Conservation (phyloP, 2,329 filamentous ascomycete genomes). For the Cladophialophora carrionii region DNA sequence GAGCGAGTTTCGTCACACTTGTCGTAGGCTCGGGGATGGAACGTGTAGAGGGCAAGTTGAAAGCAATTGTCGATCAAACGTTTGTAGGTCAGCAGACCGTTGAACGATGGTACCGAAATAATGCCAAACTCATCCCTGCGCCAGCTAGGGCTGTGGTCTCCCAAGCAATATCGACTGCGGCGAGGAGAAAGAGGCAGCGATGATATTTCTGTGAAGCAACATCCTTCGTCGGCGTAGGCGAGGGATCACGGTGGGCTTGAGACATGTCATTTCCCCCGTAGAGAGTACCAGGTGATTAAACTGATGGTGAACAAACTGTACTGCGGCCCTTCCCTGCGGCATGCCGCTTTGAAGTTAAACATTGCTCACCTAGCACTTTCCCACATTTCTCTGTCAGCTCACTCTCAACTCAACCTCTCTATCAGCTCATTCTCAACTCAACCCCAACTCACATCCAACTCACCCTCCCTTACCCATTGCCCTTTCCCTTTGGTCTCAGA, state of each 20-base stretch:
- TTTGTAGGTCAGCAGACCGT: not conserved
- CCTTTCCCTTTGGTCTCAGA: no score
- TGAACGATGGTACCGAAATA: not conserved
- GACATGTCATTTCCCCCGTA: no score
- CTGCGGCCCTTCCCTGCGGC: no score
- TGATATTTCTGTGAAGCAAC: not conserved
- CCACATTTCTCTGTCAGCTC: no score
- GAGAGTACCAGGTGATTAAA: no score
- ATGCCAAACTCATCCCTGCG: not conserved
- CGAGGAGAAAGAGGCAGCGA: not conserved
- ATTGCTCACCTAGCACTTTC: no score
- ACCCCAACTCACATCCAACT: no score
- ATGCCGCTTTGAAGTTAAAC: no score
- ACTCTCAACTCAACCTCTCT: no score
- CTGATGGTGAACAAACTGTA: no score
- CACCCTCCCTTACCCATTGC: no score
- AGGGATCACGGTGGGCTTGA: not conserved
- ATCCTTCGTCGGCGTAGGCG: not conserved
- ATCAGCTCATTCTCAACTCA: no score
- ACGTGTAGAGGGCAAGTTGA: not conserved
- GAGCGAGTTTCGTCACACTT: not conserved
- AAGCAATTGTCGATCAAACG: not conserved
- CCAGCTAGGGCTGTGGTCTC: not conserved
- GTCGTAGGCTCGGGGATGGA: not conserved
- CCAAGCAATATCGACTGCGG: not conserved